Evolutionary conservation across 2,329 filamentous ascomycete genomes (phyloP).

Genomic region (Alternaria ventricosa): DNA sequence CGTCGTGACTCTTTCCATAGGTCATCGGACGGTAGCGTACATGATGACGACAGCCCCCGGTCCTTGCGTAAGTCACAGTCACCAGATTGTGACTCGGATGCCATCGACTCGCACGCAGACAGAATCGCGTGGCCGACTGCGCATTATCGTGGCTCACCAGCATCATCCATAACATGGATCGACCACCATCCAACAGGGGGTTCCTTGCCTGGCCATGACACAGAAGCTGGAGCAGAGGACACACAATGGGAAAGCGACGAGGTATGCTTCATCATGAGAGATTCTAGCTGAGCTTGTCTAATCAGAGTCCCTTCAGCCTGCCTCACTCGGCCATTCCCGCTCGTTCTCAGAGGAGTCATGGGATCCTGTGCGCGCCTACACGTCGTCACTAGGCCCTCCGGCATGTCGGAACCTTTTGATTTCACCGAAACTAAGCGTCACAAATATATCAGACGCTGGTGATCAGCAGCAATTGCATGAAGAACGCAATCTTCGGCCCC

Average conservation of each 20-base stretch:
- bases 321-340: background rate
- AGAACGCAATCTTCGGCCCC: background rate
- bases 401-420: background rate
- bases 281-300: background rate
- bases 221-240: background rate
- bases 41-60: background rate
- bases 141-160: background rate
- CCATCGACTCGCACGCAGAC: background rate
- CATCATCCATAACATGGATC: background rate
- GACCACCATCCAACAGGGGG: background rate
- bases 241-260: background rate
- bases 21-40: background rate
- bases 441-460: slow-evolving; percentile 15
- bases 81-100: background rate
- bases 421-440: background rate
- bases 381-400: background rate
- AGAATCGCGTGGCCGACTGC: background rate
- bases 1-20: background rate
- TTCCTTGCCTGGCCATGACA: background rate
- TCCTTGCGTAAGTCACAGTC: background rate
- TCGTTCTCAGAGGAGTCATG: background rate
- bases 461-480: slow-evolving; percentile 14
- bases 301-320: background rate
- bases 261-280: background rate
- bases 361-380: background rate